Evolutionary conservation across 306 rosid species (phyloP).

Genomic region (Pyrus betulifolia): DNA sequence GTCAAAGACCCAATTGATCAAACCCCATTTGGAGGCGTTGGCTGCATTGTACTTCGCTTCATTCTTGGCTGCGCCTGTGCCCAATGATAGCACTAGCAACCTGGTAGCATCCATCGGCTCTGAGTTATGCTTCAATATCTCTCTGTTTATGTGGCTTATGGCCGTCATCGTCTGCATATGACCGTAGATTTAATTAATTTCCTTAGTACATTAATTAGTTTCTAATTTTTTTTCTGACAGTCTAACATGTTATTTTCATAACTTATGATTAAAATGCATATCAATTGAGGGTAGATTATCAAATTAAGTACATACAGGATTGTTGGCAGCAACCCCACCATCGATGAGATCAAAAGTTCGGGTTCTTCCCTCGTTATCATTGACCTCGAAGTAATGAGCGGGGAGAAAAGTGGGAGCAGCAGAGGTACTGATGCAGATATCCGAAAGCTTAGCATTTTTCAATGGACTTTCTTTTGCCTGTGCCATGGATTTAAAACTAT

Average conservation of each 20-base stretch:
- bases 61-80: conserved; percentile 31
- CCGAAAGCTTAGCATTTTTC: conserved; percentile 32
- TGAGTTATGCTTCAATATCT: neutral
- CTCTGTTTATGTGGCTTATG: conserved; percentile 20
- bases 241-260: neutral
- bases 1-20: conserved; percentile 22
- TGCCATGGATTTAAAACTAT: neutral
- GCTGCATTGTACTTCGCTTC: conserved; percentile 35
- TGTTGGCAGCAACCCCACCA: conserved; percentile 38
- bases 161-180: conserved; percentile 32
- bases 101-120: conserved; percentile 8
- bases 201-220: neutral
- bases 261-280: neutral
- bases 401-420: conserved; percentile 46
- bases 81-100: conserved; percentile 35
- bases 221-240: neutral
- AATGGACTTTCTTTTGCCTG: conserved; percentile 29
- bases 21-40: conserved; percentile 33
- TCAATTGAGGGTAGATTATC: neutral
- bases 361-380: conserved; percentile 7
- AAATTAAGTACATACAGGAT: conserved; percentile 27
- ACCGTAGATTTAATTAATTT: neutral
- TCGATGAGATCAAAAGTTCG: conserved; percentile 29
- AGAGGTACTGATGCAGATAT: conserved; percentile 36
- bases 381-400: conserved; percentile 24